These are phyloP conservation scores for Pseudocercospora eumusae DNA, from an alignment of 2,329 filamentous ascomycete genomes.

Conservation along the genomic window DNA sequence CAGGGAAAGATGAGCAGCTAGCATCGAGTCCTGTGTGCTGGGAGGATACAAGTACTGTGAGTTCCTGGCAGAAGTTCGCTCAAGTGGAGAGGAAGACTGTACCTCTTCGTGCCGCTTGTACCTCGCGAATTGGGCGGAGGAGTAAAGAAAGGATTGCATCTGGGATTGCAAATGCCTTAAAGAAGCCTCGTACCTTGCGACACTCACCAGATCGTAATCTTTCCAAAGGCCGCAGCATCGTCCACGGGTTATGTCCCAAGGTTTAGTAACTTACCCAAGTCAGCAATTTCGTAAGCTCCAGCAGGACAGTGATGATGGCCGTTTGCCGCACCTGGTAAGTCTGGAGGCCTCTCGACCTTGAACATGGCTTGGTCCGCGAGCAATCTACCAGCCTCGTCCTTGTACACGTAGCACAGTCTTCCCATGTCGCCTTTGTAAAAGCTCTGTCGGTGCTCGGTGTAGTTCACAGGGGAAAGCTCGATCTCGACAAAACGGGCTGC, in stretches of 20 bases:
- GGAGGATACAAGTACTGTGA: not conserved
- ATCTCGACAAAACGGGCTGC: slow-evolving; percentile 23
- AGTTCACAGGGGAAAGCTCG: slow-evolving; percentile 15
- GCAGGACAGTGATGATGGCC: not conserved
- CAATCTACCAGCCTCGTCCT: slow-evolving; percentile 13
- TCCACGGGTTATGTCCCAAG: not conserved
- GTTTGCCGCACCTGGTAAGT: slow-evolving; percentile 1
- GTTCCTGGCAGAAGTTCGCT: not conserved
- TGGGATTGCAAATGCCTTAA: not conserved
- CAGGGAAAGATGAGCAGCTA: not conserved
- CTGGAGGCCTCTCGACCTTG: slow-evolving; percentile 13
- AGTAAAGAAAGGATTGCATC: not conserved
- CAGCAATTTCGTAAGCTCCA: slow-evolving; percentile 1
- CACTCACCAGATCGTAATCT: not conserved
- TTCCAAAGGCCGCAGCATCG: not conserved
- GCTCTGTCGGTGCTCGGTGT: not conserved
- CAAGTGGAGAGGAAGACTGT: not conserved
- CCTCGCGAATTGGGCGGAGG: not conserved
- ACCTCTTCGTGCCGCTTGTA: not conserved
- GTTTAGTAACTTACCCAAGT: not conserved
- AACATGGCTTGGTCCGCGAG: slow-evolving; percentile 14
- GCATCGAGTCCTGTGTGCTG: not conserved
- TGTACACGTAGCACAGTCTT: slow-evolving; percentile 21
- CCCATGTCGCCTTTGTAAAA: slow-evolving; percentile 23
- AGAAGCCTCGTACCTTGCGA: not conserved